Evolutionary conservation across 306 rosid species (phyloP).

Genomic region (Spatholobus suberectus): DNA sequence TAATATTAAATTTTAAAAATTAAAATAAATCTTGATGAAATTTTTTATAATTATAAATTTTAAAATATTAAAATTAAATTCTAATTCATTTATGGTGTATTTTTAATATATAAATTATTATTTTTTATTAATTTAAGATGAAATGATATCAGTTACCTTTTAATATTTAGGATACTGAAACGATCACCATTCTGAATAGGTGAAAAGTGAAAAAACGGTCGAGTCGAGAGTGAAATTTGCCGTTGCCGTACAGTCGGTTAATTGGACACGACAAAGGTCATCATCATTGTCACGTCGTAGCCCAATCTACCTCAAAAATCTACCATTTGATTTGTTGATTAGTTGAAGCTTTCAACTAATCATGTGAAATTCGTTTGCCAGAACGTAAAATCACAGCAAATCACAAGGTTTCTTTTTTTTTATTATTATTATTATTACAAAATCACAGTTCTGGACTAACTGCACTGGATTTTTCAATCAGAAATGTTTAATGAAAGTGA

Average conservation of each 20-base stretch:
- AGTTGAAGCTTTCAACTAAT: constrained; percentile 16
- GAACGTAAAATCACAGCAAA: background rate
- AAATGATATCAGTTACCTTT: too few species aligned
- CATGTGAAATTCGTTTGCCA: constrained; percentile 20
- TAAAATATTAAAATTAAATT: too few species aligned
- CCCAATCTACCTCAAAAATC: background rate
- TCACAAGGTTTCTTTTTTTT: too few species aligned
- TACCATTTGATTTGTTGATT: background rate
- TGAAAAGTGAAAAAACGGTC: background rate
- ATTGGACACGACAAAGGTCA: background rate
- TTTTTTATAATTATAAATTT: too few species aligned
- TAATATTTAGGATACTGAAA: too few species aligned
- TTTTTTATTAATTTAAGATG: too few species aligned
- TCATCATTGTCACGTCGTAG: background rate
- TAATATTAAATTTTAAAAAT: too few species aligned
- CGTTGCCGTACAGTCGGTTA: background rate
- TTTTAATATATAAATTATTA: too few species aligned
- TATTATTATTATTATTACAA: too few species aligned
- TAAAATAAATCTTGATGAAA: too few species aligned
- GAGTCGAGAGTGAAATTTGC: background rate
- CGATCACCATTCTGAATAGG: too few species aligned
- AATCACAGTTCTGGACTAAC: background rate
- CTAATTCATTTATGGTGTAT: too few species aligned
- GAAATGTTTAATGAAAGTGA: background rate
- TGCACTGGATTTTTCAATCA: background rate